phyloP scores from a whole-genome alignment of 768 basidiomycete species.

The Lactarius sanguifluus region DNA sequence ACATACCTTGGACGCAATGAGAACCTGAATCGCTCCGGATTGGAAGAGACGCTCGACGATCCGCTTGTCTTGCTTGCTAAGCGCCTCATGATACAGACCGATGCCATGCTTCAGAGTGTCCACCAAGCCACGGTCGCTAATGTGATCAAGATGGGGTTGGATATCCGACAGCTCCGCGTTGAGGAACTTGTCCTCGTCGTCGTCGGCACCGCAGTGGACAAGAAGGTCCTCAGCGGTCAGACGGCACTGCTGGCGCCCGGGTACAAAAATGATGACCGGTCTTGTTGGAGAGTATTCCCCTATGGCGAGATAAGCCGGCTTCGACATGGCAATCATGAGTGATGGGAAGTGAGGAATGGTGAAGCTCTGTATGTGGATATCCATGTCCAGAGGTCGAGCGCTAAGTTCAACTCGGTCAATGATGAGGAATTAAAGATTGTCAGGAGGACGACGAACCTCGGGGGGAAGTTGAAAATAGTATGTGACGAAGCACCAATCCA shows the following conservation, averaged over 20 bases:
- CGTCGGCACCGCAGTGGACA: constrained; percentile 84
- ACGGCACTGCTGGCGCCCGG: constrained; percentile 91
- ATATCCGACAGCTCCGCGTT: constrained; percentile 83
- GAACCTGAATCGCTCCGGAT: constrained; percentile 90
- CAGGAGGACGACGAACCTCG: constrained; percentile 51
- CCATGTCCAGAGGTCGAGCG: constrained; percentile 95
- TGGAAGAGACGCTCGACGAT: constrained; percentile 93
- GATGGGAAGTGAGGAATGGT: constrained; percentile 97
- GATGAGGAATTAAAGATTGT: neutral
- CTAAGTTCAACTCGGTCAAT: constrained; percentile 39
- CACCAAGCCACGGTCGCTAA: constrained; percentile 70
- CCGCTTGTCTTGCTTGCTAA: constrained; percentile 87
- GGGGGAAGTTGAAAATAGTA: constrained; percentile 97
- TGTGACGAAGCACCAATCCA: constrained; percentile 97
- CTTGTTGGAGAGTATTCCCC: constrained; percentile 81
- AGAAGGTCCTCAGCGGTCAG: constrained; percentile 90
- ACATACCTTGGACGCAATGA: constrained; percentile 88
- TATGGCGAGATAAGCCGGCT: constrained; percentile 93
- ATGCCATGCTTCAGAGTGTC: constrained; percentile 89
- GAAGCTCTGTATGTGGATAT: constrained; percentile 96
- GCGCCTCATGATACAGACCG: constrained; percentile 93
- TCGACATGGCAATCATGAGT: constrained; percentile 98
- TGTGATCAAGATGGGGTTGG: constrained; percentile 83
- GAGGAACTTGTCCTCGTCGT: constrained; percentile 81
- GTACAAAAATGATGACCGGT: constrained; percentile 91